Conservation (phyloP, 2,329 filamentous ascomycete genomes). For the Fusarium hainanense region DNA sequence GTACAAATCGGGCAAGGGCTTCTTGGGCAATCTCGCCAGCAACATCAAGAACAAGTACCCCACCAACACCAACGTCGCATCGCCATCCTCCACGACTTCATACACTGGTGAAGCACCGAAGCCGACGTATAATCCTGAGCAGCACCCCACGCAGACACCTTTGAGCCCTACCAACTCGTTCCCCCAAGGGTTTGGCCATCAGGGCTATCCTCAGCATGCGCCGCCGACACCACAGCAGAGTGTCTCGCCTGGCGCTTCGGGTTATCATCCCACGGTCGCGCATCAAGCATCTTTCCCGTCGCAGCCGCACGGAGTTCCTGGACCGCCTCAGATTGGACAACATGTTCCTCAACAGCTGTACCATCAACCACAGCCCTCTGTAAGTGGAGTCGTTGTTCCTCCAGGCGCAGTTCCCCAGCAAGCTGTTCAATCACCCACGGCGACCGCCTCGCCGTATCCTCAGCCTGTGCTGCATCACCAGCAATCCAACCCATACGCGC, state of each 20-base stretch:
- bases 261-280: conserved; percentile 2
- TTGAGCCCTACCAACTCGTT: conserved; percentile 7
- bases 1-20: conserved; percentile 17
- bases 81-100: neutral
- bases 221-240: conserved; percentile 12
- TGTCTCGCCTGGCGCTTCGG: neutral
- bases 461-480: conserved; percentile 14
- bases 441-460: neutral
- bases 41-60: conserved; percentile 36
- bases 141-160: conserved; percentile 7
- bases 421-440: neutral
- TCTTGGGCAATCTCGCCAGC: conserved; percentile 23
- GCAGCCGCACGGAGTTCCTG: neutral
- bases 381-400: neutral
- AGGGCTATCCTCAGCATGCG: neutral
- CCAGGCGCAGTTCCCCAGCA: neutral
- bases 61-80: neutral
- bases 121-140: conserved; percentile 2
- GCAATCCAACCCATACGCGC: neutral
- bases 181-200: neutral
- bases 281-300: conserved; percentile 3
- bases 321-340: neutral
- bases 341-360: neutral
- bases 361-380: neutral
- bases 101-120: conserved; percentile 5